Conservation (phyloP, 345 rosid genomes). For the Durio zibethinus region DNA sequence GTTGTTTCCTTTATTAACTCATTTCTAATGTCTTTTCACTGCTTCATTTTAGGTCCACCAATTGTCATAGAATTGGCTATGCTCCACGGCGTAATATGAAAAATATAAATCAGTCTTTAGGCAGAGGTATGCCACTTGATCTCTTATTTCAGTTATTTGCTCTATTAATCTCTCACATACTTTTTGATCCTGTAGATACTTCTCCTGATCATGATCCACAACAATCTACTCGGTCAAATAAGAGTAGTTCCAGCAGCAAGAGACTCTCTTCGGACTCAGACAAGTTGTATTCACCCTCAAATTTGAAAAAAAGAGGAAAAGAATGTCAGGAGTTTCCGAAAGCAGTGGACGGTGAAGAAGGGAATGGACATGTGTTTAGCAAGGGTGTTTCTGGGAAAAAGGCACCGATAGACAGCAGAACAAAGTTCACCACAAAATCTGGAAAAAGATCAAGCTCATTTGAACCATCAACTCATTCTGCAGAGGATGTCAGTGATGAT, state of each 20-base stretch:
- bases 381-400: slow-evolving; percentile 30
- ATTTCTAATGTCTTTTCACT: not conserved
- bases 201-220: slow-evolving; percentile 41
- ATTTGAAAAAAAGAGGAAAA: slow-evolving; percentile 19
- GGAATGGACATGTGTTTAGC: slow-evolving; percentile 11
- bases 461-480: slow-evolving; percentile 24
- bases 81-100: slow-evolving; percentile 53
- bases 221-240: slow-evolving; percentile 26
- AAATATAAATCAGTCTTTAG: slow-evolving; percentile 24
- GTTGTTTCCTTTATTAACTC: not conserved
- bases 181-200: slow-evolving; percentile 33
- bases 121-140: slow-evolving; percentile 37
- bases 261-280: slow-evolving; percentile 28
- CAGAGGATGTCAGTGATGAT: slow-evolving; percentile 32
- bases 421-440: slow-evolving; percentile 21
- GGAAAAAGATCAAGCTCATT: slow-evolving; percentile 27
- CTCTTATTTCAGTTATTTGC: not conserved
- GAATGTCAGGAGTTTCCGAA: slow-evolving; percentile 9
- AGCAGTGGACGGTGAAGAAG: slow-evolving; percentile 18
- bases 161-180: slow-evolving; percentile 16
- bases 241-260: slow-evolving; percentile 27
- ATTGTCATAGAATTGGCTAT: slow-evolving; percentile 85
- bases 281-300: slow-evolving; percentile 29
- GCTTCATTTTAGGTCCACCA: slow-evolving; percentile 41
- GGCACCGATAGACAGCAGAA: slow-evolving; percentile 1